phyloP scores from a whole-genome alignment of 1,284 basidiomycete genomes.

The Sporisorium sorghi region DNA sequence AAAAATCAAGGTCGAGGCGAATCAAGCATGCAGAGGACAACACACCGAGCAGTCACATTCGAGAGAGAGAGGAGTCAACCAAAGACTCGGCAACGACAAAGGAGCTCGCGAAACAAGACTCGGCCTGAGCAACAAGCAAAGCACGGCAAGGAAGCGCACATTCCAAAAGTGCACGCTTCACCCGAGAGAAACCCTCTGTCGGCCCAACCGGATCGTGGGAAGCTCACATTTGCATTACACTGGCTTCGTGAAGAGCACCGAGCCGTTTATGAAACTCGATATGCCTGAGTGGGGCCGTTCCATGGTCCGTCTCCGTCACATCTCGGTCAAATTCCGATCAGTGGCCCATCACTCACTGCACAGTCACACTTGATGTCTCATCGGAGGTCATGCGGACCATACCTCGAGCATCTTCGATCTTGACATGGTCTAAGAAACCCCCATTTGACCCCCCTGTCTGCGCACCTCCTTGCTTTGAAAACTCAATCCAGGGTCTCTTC shows the following conservation, averaged over 20 bases:
- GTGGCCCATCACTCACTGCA: too few species aligned
- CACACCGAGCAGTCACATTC: too few species aligned
- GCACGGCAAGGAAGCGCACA: neutral
- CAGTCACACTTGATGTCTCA: neutral
- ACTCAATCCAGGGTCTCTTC: conserved; percentile 11
- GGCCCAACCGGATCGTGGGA: neutral
- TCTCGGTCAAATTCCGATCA: neutral
- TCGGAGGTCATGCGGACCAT: neutral
- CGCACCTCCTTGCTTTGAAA: conserved; percentile 9
- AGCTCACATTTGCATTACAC: too few species aligned
- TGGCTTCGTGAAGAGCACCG: too few species aligned
- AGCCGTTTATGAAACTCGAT: too few species aligned
- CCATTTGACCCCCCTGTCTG: neutral
- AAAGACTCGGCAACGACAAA: too few species aligned
- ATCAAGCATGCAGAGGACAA: too few species aligned
- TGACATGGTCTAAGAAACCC: neutral
- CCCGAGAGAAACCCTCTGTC: neutral
- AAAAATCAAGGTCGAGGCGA: too few species aligned
- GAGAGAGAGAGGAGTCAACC: too few species aligned
- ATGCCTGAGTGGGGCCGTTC: too few species aligned
- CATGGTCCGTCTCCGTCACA: too few species aligned
- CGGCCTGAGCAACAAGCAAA: neutral
- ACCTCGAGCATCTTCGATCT: conserved; percentile 4
- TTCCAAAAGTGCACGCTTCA: neutral
- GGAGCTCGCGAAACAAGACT: neutral